Evolutionary conservation across 768 basidiomycete species (phyloP).

Genomic region (Phanerodontia chrysosporium): DNA sequence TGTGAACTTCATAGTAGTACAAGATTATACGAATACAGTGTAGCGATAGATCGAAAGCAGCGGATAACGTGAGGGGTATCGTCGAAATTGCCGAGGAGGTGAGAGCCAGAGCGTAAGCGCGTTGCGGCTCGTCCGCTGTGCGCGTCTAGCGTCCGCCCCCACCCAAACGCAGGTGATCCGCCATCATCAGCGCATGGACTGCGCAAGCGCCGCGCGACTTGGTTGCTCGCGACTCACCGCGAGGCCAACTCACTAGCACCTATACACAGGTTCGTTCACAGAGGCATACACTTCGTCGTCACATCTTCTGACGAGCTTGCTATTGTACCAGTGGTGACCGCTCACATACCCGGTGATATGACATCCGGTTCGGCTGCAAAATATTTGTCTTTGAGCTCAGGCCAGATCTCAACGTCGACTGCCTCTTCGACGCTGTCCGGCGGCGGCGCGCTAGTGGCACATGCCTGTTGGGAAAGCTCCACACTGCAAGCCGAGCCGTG

Average conservation of each 20-base stretch:
- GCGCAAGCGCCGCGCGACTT: no score
- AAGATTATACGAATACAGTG: neutral
- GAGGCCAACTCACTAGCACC: no score
- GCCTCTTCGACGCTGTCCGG: neutral
- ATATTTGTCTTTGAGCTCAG: neutral
- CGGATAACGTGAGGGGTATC: neutral
- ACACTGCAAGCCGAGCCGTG: neutral
- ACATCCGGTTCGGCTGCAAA: neutral
- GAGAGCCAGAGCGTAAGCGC: neutral
- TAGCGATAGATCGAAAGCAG: neutral
- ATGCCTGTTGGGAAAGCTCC: neutral
- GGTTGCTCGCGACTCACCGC: no score
- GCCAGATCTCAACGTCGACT: neutral
- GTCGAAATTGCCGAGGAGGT: neutral
- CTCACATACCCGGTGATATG: neutral
- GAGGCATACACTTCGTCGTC: no score
- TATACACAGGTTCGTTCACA: no score
- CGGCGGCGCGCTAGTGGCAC: neutral
- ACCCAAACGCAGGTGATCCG: neutral
- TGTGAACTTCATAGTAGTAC: constrained; percentile 69
- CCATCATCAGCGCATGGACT: no score
- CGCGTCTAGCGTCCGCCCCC: no score
- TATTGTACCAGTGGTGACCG: neutral
- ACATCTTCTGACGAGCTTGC: no score
- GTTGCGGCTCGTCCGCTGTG: neutral